These are phyloP conservation scores for Gryganskiella cystojenkinii DNA, from an alignment of 192 early-diverging fungal genomes.

Conservation along the genomic window DNA sequence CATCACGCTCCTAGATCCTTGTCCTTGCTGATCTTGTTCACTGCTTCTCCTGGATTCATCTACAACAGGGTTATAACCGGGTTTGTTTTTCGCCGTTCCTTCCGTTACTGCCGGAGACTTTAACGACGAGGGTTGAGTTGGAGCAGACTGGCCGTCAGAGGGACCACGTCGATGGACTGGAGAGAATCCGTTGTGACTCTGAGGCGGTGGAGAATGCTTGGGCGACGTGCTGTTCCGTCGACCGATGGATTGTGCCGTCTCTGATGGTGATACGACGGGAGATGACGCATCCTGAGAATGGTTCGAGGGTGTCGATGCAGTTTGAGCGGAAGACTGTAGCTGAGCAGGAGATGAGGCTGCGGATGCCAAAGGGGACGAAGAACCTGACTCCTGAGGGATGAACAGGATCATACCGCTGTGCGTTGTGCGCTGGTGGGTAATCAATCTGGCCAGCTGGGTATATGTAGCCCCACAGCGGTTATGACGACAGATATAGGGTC, in stretches of 20 bases:
- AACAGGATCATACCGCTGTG: conserved; percentile 52
- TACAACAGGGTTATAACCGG: no score
- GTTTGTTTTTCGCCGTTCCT: no score
- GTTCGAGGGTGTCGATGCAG: background rate
- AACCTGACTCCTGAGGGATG: conserved; percentile 41
- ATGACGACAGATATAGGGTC: conserved; percentile 49
- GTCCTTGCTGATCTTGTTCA: background rate
- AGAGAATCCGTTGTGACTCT: no score
- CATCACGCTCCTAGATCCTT: background rate
- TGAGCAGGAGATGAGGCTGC: conserved; percentile 15
- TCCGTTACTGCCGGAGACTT: no score
- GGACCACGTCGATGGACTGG: no score
- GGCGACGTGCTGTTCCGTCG: no score
- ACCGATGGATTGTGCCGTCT: no score
- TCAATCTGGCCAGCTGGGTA: conserved; percentile 47
- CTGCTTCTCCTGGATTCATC: no score
- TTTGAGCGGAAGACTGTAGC: conserved; percentile 1
- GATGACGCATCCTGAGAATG: conserved; percentile 8
- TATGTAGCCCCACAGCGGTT: conserved; percentile 52
- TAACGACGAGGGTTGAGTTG: no score
- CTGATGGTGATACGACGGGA: background rate
- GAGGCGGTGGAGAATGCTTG: no score
- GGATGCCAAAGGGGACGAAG: conserved; percentile 25
- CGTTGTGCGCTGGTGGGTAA: conserved; percentile 47
- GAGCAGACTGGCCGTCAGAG: no score